Base-by-base conservation (phyloP, 768 basidiomycete species). In the Russula griseocarnosa region DNA sequence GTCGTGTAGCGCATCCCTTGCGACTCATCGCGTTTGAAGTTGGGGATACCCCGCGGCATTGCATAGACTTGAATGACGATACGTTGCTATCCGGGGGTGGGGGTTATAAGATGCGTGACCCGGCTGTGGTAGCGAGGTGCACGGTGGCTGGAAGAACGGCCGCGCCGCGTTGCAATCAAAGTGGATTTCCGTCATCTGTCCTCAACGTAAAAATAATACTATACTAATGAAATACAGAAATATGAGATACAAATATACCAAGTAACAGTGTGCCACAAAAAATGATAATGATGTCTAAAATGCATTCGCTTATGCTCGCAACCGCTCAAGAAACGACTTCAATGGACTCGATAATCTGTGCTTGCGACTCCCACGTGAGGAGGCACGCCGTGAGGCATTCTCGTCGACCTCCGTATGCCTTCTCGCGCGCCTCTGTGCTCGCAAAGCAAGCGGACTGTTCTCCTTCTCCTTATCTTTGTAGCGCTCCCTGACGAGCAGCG, bases 41-140 rank as follows among this genome's bases (percentile, higher is more conserved):
- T 90, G 34, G 91, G 90, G 53, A 92, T 83, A 63, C 90, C 90
- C 74, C 90, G 82, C 64, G 90, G 90, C 90, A 92, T 92, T 36
- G n/a, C 67, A 22, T 24, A 61, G 14, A 47, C 53, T 64, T 50
- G 58, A 42, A 20, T 38, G n/a, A 20, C n/a, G 36, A 40, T 40
- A 40, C 16, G 38, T 50, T 34, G 24, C 24, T 46, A 30, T 32
- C 18, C 2, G 49, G 44, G n/a, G 11, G 49, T 22, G 42, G n/a
- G n/a, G n/a, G 38, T 46, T 30, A 47, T 60, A 47, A 18, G 53
- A 26, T 34, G 52, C 24, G 4, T 40, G 47, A 50, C 20, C 34
- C 2, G n/a, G 30, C 24, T 30, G 52, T 55, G 58, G 58, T 30
- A 47, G 38, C 26, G 14, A 49, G 47, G 51, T 46, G 46, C 36